These are phyloP conservation scores for Lactarius deliciosus DNA, from an alignment of 768 basidiomycete genomes.

Conservation along the genomic window DNA sequence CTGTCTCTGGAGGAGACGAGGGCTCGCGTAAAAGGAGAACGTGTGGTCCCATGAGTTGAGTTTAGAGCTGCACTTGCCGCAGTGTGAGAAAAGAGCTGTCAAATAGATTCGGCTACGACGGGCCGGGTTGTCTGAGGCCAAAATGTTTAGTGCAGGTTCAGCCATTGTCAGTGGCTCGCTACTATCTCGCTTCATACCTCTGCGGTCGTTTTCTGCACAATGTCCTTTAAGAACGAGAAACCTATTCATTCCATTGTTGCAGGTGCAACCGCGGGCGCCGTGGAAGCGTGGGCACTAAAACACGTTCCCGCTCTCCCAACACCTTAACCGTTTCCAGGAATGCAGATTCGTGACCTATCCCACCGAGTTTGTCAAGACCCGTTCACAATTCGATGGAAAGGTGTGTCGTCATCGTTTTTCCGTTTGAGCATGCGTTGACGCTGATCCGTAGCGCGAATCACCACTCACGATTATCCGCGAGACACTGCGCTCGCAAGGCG, in stretches of 20 bases:
- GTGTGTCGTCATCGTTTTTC: conserved; percentile 37
- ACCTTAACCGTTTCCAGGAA: conserved; percentile 41
- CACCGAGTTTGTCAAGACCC: conserved; percentile 91
- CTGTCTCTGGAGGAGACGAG: conserved; percentile 38
- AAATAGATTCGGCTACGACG: neutral
- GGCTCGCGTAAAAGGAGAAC: conserved; percentile 47
- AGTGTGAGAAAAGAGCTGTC: neutral
- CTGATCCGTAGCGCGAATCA: conserved; percentile 51
- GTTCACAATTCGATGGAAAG: conserved; percentile 87
- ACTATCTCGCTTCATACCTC: neutral
- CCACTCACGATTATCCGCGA: conserved; percentile 72
- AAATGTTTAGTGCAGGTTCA: neutral
- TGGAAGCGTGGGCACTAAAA: conserved; percentile 72
- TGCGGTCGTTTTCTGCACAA: conserved; percentile 25
- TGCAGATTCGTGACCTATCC: conserved; percentile 82
- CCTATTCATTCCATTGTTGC: conserved; percentile 85
- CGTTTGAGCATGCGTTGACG: neutral
- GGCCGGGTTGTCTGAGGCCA: neutral
- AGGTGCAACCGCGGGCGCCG: conserved; percentile 87
- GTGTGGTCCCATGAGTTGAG: conserved; percentile 25
- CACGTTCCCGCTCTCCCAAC: neutral
- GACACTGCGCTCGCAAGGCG: conserved; percentile 72
- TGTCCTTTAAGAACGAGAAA: conserved; percentile 69
- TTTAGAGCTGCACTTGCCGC: neutral
- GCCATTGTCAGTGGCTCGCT: neutral